These are phyloP conservation scores for Ascochyta koolunga DNA, from an alignment of 2,329 filamentous ascomycete genomes.

Conservation along the genomic window DNA sequence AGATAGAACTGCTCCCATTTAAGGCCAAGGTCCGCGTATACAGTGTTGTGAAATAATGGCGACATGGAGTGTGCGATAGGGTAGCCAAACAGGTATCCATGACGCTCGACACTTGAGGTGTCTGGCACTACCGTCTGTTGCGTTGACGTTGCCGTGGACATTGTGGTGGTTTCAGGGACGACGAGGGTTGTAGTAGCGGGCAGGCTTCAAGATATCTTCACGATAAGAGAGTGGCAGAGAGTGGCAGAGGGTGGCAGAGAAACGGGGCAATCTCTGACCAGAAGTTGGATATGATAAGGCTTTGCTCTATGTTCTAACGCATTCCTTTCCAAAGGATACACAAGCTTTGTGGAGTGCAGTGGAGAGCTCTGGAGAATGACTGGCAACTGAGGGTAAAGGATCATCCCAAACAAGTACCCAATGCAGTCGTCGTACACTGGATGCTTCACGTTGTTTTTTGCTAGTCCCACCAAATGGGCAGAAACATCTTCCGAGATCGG, in stretches of 20 bases:
- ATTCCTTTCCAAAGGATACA: conserved; percentile 12
- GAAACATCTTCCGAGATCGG: conserved; percentile 20
- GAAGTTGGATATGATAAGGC: conserved; percentile 1
- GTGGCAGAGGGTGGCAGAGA: background rate
- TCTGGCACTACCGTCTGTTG: conserved; percentile 12
- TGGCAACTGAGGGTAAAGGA: conserved; percentile 6
- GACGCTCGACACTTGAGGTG: conserved; percentile 43
- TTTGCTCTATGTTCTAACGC: conserved; percentile 2
- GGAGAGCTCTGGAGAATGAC: conserved; percentile 4
- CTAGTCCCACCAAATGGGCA: conserved; percentile 11
- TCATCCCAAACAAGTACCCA: conserved; percentile 6
- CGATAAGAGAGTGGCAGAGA: background rate
- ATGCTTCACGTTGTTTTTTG: conserved; percentile 8
- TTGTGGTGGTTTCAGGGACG: background rate
- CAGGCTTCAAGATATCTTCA: background rate
- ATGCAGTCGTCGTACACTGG: background rate
- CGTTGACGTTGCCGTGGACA: conserved; percentile 5
- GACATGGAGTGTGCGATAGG: conserved; percentile 63
- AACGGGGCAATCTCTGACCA: background rate
- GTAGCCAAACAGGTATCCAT: conserved; percentile 63
- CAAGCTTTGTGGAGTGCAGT: conserved; percentile 14
- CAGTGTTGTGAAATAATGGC: conserved; percentile 60
- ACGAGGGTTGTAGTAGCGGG: background rate
- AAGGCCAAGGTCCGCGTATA: conserved; percentile 57
- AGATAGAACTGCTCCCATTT: conserved; percentile 60